phyloP scores from a whole-genome alignment of 2,329 filamentous ascomycete genomes.

The Septoria linicola region DNA sequence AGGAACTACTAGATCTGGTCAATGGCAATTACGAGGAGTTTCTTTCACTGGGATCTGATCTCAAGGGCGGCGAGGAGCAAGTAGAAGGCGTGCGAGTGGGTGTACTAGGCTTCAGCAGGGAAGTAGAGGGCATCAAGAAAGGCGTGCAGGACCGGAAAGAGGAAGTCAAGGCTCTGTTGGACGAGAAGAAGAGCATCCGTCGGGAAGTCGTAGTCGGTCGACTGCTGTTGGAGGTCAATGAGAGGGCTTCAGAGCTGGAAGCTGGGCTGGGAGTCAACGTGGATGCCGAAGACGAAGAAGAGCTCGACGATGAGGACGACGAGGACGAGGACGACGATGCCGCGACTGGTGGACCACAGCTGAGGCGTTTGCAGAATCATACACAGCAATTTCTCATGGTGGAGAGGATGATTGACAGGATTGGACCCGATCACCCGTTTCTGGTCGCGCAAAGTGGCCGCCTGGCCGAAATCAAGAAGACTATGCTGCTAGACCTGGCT shows the following conservation, averaged over 20 bases:
- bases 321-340: slow-evolving; percentile 39
- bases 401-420: slow-evolving; percentile 49
- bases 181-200: slow-evolving; percentile 66
- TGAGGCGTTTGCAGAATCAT: slow-evolving; percentile 54
- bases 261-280: slow-evolving; percentile 57
- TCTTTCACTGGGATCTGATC: slow-evolving; percentile 73
- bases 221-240: slow-evolving; percentile 65
- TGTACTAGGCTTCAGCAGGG: slow-evolving; percentile 78
- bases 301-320: slow-evolving; percentile 30
- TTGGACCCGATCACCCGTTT: slow-evolving; percentile 63
- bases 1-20: slow-evolving; percentile 88
- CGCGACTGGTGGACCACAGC: slow-evolving; percentile 34
- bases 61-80: slow-evolving; percentile 85
- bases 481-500: slow-evolving; percentile 64
- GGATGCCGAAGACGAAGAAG: slow-evolving; percentile 32
- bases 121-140: slow-evolving; percentile 70
- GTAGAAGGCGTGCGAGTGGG: slow-evolving; percentile 88
- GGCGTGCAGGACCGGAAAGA: slow-evolving; percentile 62
- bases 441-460: slow-evolving; percentile 57
- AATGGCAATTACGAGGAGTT: slow-evolving; percentile 95
- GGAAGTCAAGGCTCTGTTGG: slow-evolving; percentile 62
- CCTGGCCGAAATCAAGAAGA: slow-evolving; percentile 59
- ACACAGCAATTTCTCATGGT: slow-evolving; percentile 60
- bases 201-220: slow-evolving; percentile 63
- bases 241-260: slow-evolving; percentile 63